These are phyloP conservation scores for Dispira parvispora DNA, from an alignment of 192 early-diverging fungal species.

Conservation along the genomic window DNA sequence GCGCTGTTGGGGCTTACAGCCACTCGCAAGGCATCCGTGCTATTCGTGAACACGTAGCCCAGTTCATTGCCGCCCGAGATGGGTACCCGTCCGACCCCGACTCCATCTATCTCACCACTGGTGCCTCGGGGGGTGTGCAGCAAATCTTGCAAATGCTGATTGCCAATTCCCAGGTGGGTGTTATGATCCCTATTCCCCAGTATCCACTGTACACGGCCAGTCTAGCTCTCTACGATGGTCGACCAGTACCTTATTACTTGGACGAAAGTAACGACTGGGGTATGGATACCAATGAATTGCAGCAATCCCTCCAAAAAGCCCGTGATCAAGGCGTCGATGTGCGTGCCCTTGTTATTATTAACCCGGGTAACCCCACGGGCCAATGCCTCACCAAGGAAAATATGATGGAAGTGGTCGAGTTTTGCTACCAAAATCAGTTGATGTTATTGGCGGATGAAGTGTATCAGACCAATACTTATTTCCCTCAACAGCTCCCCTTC, in stretches of 20 bases:
- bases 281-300: slow-evolving; percentile 49
- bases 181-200: slow-evolving; percentile 99
- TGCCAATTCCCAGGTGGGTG: slow-evolving; percentile 58
- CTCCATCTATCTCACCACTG: slow-evolving; percentile 82
- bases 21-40: slow-evolving; percentile 83
- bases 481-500: slow-evolving; percentile 61
- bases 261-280: slow-evolving; percentile 77
- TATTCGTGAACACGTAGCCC: slow-evolving; percentile 73
- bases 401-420: slow-evolving; percentile 78
- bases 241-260: slow-evolving; percentile 81
- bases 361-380: slow-evolving; percentile 98
- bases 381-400: slow-evolving; percentile 65
- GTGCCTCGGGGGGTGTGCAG: slow-evolving; percentile 90
- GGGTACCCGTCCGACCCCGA: slow-evolving; percentile 72
- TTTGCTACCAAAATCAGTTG: slow-evolving; percentile 67
- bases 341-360: slow-evolving; percentile 89
- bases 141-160: slow-evolving; percentile 75
- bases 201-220: slow-evolving; percentile 96
- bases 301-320: slow-evolving; percentile 41
- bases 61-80: slow-evolving; percentile 86
- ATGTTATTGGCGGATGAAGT: slow-evolving; percentile 94
- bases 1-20: slow-evolving; percentile 77
- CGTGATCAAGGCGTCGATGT: slow-evolving; percentile 61
- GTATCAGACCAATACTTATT: slow-evolving; percentile 94
- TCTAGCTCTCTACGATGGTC: slow-evolving; percentile 67